Base-by-base conservation (phyloP, 179 eudicot genomes). In the Drosera spatulata region DNA sequence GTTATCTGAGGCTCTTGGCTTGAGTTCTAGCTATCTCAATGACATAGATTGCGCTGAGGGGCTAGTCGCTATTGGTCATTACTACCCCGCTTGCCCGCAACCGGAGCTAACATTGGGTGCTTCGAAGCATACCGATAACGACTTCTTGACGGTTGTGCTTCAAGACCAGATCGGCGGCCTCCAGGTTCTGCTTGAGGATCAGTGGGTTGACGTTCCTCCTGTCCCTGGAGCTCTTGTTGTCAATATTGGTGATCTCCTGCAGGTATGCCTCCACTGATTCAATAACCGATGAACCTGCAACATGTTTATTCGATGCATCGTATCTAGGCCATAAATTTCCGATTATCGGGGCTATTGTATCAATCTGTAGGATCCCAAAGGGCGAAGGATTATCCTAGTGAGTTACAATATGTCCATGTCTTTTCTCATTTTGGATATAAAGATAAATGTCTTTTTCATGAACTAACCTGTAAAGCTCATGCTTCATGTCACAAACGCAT, bases 111-210 rank as follows among this genome's bases (percentile, higher is more conserved):
- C 88, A 1, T 15, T 85, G 39, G 91, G 88, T 4, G 50, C 77
- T 0, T 58, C 69, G 39, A 66, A 73, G 54, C 96, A 87, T 43
- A 12, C 86, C 0, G 96, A 87, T 58, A 44, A 14, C 56, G 74
- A 56, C 60, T 85, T 85, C 72, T 40, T 85, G 7, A 82, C 96
- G 0, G 62, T 87, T 1, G 77, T 85, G 5, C 39, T 87, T 9
- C 91, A 85, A 70, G 86, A 82, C 57, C 78, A 74, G 4, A 65
- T 82, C 2, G 82, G 88, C 9, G 91, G 91, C 42, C 84, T 87
- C 5, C 88, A 87, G 73, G 65, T 87, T 44, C 69, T 69, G 38
- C 69, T 69, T 6, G 47, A 74, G 6, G 58, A 69, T 61, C 75
- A 77, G 15, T 87, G 91, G 91, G 46, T 80, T 22, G 78, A 87